Evolutionary conservation across 441 rosid species (phyloP), one percentile per base, ranked within the genome.

Genomic region (Daphne laureola): DNA sequence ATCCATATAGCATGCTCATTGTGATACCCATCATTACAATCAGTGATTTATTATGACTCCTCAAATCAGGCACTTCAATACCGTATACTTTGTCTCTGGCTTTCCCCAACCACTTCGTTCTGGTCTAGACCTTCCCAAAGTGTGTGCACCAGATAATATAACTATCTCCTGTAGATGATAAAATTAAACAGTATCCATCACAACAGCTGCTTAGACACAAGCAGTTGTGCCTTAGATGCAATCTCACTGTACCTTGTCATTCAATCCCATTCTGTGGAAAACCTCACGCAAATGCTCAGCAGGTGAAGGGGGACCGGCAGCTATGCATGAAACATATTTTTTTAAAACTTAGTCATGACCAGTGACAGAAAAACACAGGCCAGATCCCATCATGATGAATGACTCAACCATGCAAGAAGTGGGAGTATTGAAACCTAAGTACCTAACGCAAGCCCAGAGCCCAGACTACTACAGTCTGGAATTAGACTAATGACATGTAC

Each of bases 91-190:
- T 13, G 96, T 87, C 73, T 87, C 96, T 38, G 86, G 87, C 74
- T 91, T 91, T 45, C 98, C 98, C 95, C 92, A 87, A 53, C 95
- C 90, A 60, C 98, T 91, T 51, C 96, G 95, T 4, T 87, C 98
- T 64, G 90, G 90, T 78, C 93, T 87, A 55, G 98, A 69, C 76
- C 98, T 81, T 57, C 98, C 98, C 43, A 91, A 64, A 14, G 98
- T 91, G 67, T 87, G 98, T 9, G 98, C 98, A 69, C 98, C 96
- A 65, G 98, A 91, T 57, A 91, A 69, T 14, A 90, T 96, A 63
- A 91, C 98, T 56, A 91, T 87, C 63, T 91, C 98, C 98, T 90
- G 73, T 59, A 61, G n/a, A 64, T 27, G 13, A 65, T 42, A 12
- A 47, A 18, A 53, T 40, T 21, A 49, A 48, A 15, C 45, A 36